phyloP scores from a whole-genome alignment of 2,329 filamentous ascomycete genomes.

The Camillea tinctor region DNA sequence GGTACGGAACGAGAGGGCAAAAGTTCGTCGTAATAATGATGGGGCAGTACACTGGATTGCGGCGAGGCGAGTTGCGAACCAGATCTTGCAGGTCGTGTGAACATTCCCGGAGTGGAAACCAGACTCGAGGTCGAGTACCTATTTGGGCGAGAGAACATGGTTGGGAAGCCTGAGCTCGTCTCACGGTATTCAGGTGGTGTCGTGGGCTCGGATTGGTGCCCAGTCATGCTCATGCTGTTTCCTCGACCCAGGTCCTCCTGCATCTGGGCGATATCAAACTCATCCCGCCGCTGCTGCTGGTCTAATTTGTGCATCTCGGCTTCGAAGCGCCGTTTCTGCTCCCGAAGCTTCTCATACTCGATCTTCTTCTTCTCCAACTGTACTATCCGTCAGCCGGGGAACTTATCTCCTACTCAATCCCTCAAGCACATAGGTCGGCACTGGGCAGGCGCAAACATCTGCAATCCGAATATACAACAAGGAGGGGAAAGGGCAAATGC shows the following conservation, averaged over 20 bases:
- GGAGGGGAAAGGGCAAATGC: too few relatives aligned
- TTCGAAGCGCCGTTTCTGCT: conserved; percentile 87
- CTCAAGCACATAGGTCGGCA: conserved; percentile 36
- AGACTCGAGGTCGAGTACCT: conserved; percentile 88
- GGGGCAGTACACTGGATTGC: conserved; percentile 59
- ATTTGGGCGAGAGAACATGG: conserved; percentile 78
- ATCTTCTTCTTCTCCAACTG: conserved; percentile 92
- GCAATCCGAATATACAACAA: neutral
- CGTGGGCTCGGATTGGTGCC: conserved; percentile 89
- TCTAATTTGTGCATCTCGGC: conserved; percentile 89
- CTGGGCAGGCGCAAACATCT: neutral
- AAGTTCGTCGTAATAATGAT: conserved; percentile 61
- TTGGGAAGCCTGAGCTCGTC: conserved; percentile 66
- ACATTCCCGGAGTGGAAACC: conserved; percentile 74
- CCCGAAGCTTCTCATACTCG: conserved; percentile 86
- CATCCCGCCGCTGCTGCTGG: conserved; percentile 77
- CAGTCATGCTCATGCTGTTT: conserved; percentile 51
- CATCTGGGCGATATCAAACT: conserved; percentile 81
- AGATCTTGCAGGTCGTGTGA: conserved; percentile 71
- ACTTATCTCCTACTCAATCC: neutral
- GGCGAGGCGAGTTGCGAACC: conserved; percentile 81
- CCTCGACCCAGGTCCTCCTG: conserved; percentile 71
- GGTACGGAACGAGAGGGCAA: conserved; percentile 84
- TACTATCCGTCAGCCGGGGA: neutral
- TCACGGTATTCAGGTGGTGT: conserved; percentile 93